Evolutionary conservation across 2,329 filamentous ascomycete genomes (phyloP), one percentile per base, ranked within the genome.

Genomic region (Chrysoporthe austroafricana): DNA sequence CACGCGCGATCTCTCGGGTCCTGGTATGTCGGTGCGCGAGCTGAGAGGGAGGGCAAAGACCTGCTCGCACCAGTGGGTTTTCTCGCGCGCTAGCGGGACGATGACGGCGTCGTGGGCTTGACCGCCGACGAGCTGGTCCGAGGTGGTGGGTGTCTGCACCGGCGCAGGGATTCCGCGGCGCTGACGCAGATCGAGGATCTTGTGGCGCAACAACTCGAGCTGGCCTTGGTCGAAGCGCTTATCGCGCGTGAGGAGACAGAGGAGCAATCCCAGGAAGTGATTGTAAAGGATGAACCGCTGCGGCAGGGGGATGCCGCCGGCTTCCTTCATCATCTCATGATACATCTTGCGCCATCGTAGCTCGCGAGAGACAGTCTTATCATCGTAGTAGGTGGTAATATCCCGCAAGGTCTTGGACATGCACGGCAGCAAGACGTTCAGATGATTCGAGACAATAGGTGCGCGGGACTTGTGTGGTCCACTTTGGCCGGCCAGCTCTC

Each of bases 291-390:
- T 75, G 69, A 89, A 88, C 7, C 86, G 79, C 18, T 83, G 81
- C 0, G 82, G 82, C 1, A 90, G 76, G 6, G 79, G 78, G 43
- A 86, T 80, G 0, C 83, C 84, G 2, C 79, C 82, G 3, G 82
- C 82, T 73, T 89, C 85, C 34, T 83, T 79, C 8, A 80, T 81
- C 81, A 89, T 82, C 5, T 78, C 76, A 74, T 88, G 81, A 73
- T 84, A 87, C 85, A 89, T 88, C 71, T 81, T 82, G 54, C 82
- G 81, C 87, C 88, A 90, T 64, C 86, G 81, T 46, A 80, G 77
- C 69, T 84, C 80, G 64, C 81, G 82, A 21, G 79, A 78, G 54
- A 83, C 71, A 4, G 79, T 79, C 46, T 79, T 81, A 72, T 88
- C 83, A 44, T 86, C 82, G 72, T 86, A 84, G 74, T 82, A 82